Base-by-base conservation (phyloP, 2,329 filamentous ascomycete genomes). In the Stemphylium lycopersici region DNA sequence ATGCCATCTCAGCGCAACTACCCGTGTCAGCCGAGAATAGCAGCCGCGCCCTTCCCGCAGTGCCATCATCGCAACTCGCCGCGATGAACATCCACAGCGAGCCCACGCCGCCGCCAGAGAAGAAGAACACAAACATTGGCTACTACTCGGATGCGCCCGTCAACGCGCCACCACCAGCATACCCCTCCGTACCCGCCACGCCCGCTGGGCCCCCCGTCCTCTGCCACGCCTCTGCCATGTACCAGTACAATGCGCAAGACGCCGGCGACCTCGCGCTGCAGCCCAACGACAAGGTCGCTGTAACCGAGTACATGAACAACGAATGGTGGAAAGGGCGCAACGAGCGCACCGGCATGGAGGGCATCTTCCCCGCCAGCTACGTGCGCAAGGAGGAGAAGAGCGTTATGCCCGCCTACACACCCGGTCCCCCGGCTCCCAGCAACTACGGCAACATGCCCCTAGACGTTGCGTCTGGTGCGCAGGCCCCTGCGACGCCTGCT, bases 251-350 rank as follows among this genome's bases (percentile, higher is more conserved):
- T 31, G 90, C 88, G 7, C 83, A 88, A 36, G 93, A 96, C 72
- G 83, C 87, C 3, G 91, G 91, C 55, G 93, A 98, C 73, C 82
- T 96, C 59, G 86, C 85, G 2, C 86, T 98, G 55, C 86, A 91
- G 71, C 87, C 89, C 58, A 89, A 93, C 71, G 93, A 98, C 78
- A 82, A 83, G 61, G 82, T 98, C 65, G 84, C 86, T 55, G 90
- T 98, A 18, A 85, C 87, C 62, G 91, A 96, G 78, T 93, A 96
- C 80, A 95, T 96, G 89, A 98, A 98, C 77, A 86, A 88, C 59
- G 93, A 98, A 77, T 98, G 93, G 93, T 97, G 92, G 91, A 88
- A 91, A 82, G 93, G 93, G 64, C 86, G 85, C 66, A 96, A 96
- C 77, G 81, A 88, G 69, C 87, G 91, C 48, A 96, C 92, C 7